Evolutionary conservation across 202 grass and related monocot species (phyloP), one percentile per base, ranked within the genome.

Genomic region (Bolboschoenoplectus hybrid): DNA sequence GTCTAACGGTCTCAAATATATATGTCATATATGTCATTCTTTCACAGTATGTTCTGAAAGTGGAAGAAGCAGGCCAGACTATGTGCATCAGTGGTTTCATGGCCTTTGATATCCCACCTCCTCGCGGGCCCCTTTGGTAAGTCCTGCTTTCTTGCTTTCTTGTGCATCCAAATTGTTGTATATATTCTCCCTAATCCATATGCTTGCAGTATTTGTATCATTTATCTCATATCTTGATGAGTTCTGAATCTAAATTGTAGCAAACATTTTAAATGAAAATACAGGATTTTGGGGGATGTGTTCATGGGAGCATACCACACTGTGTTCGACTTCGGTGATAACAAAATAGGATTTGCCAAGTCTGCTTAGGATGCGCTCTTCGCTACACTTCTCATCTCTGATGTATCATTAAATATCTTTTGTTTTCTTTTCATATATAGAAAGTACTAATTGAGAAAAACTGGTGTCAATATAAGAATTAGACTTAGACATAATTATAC

Each of bases 221-320:
- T 77, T 77, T 6, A 55, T 17, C 7, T 81, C 1, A 14, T 8
- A 63, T 82, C 9, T 64, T 49, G 53, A 36, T 49, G 9, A 80
- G 16, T n/a, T 41, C 2, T 80, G 32, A 80, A 66, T 82, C 61
- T 69, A 68, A 53, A 67, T 66, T 83, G 35, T 35, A 17, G 17
- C 7, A 67, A 83, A 4, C 17, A 68, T 53, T 68, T 66, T 50
- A n/a, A 13, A 57, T 40, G 14, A 58, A 78, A 79, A 68, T 85
- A 35, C 79, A 98, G 96, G 96, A 98, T 98, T 82, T 92, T 98
- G 83, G 96, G 96, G 41, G 96, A 96, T 91, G 97, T 98, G 38
- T 98, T 98, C 86, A 96, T 98, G 97, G 93, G 97, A 17, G 93
- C 91, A 46, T 98, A 98, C 86, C 96, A 98, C 80, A 98, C 93